phyloP scores from a whole-genome alignment of 148 eudicot species.

The Oxyria digyna region DNA sequence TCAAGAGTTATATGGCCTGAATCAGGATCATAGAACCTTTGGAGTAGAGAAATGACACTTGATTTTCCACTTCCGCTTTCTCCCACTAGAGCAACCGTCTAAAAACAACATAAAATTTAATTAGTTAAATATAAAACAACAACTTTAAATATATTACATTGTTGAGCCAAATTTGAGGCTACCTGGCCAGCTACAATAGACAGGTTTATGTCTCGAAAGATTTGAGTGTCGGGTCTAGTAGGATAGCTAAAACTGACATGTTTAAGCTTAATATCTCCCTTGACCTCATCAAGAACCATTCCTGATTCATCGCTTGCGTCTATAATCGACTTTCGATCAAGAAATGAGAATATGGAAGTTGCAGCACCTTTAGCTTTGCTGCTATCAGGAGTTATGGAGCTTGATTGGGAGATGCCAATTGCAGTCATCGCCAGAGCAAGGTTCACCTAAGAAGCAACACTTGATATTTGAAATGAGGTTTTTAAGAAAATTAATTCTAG shows the following conservation, averaged over 20 bases:
- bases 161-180: background rate
- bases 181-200: conserved; percentile 35
- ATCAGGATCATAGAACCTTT: conserved; percentile 64
- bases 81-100: conserved; percentile 71
- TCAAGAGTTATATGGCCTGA: conserved; percentile 51
- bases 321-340: conserved; percentile 53
- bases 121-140: too few relatives aligned
- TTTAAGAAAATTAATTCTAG: too few relatives aligned
- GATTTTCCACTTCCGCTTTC: conserved; percentile 90
- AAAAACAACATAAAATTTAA: background rate
- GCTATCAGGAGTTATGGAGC: conserved; percentile 39
- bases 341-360: conserved; percentile 43
- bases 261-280: conserved; percentile 50
- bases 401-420: conserved; percentile 36
- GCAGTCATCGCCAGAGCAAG: conserved; percentile 55
- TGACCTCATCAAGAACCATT: conserved; percentile 28
- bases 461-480: too few relatives aligned
- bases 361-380: conserved; percentile 50
- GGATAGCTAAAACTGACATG: conserved; percentile 58
- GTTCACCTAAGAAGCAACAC: too few relatives aligned
- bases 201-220: conserved; percentile 44
- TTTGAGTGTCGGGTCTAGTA: conserved; percentile 45
- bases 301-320: conserved; percentile 63
- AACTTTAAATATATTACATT: background rate
- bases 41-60: conserved; percentile 54